Conservation (phyloP, 1,284 basidiomycete genomes). For the Anthracocystis setariae region DNA sequence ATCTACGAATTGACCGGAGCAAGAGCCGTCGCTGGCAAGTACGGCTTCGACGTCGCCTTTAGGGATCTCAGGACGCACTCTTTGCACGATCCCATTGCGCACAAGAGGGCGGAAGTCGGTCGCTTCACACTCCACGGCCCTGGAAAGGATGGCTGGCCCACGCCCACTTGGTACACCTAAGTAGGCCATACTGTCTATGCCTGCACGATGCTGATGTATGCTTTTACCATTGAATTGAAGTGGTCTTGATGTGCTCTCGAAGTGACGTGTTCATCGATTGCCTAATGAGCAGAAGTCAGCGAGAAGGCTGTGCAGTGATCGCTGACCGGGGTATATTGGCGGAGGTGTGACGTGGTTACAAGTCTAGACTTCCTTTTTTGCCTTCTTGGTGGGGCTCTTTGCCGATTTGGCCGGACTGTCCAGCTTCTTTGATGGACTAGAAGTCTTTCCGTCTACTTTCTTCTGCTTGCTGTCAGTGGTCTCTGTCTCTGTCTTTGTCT, state of each 20-base stretch:
- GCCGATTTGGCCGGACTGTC: neutral
- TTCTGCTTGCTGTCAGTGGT: neutral
- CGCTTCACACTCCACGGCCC: conserved; percentile 58
- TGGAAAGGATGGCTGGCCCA: conserved; percentile 60
- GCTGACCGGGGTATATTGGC: conserved; percentile 15
- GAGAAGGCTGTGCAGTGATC: neutral
- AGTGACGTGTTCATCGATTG: too few species aligned
- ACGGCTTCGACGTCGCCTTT: conserved; percentile 62
- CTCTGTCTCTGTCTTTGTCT: neutral
- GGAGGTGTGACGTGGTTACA: neutral
- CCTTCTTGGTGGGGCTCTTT: conserved; percentile 5
- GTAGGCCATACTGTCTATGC: neutral
- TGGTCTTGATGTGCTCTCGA: too few species aligned
- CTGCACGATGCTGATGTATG: neutral
- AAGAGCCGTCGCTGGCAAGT: conserved; percentile 61
- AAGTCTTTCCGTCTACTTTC: conserved; percentile 1
- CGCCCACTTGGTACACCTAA: conserved; percentile 60
- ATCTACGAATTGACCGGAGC: conserved; percentile 67
- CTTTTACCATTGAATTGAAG: neutral
- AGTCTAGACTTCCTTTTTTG: conserved; percentile 5
- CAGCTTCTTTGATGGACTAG: conserved; percentile 3
- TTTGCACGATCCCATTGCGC: conserved; percentile 67
- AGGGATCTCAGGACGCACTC: conserved; percentile 61
- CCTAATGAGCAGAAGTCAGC: too few species aligned
- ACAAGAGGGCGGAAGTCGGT: conserved; percentile 65